A percentile compares a stretch with the other conserved stretches of the same genome.
These are phyloP conservation scores for Phyllosticta capitalensis DNA, from an alignment of 2,329 filamentous ascomycete genomes.

Conservation along the genomic window DNA sequence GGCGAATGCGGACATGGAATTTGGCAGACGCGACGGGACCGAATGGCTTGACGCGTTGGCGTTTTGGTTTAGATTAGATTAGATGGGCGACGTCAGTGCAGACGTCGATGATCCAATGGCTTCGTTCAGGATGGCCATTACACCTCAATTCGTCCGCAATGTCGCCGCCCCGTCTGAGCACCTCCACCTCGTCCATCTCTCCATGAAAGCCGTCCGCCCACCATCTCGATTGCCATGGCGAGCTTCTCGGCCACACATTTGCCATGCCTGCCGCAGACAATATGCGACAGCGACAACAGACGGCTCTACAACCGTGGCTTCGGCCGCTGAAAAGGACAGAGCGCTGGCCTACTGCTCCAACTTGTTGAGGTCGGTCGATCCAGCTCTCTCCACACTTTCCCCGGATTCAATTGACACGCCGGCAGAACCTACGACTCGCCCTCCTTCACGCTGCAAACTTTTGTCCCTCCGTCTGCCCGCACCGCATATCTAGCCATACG, in stretches of 20 bases:
- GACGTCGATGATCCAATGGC: constrained; percentile 3
- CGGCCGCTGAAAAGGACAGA: constrained; percentile 42
- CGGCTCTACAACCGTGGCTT: constrained; percentile 11
- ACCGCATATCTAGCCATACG: constrained; percentile 86
- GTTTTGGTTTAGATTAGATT: background rate
- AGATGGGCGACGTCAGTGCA: constrained; percentile 3
- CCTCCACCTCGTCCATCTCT: background rate
- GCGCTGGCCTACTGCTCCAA: constrained; percentile 51
- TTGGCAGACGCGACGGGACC: background rate
- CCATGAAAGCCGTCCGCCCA: background rate
- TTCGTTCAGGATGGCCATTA: constrained; percentile 4
- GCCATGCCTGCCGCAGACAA: constrained; percentile 2
- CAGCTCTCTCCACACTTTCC: background rate
- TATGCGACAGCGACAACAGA: constrained; percentile 8
- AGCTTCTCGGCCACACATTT: background rate
- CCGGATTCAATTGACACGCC: background rate
- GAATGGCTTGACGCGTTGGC: background rate
- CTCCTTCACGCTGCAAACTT: constrained; percentile 75
- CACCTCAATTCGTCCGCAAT: constrained; percentile 1
- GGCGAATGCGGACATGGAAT: background rate
- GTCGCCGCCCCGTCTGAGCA: background rate
- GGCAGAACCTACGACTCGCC: constrained; percentile 77
- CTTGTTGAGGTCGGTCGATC: constrained; percentile 40
- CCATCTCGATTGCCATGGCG: constrained; percentile 4
- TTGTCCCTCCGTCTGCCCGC: constrained; percentile 64